phyloP scores from a whole-genome alignment of 1,284 basidiomycete genomes.

The Cutaneotrichosporon dermatis region DNA sequence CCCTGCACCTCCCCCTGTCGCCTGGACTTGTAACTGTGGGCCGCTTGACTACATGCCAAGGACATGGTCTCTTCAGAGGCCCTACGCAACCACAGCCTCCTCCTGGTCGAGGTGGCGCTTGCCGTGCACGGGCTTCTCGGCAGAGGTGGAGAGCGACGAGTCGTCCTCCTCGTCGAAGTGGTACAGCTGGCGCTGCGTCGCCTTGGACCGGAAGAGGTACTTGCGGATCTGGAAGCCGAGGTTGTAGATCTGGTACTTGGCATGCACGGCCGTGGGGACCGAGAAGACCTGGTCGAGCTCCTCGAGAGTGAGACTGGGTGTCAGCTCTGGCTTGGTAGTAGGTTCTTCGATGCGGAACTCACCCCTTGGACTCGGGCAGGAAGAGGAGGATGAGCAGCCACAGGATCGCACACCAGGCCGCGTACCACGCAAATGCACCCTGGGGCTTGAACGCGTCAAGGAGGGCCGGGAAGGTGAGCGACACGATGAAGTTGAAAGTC shows the following conservation, averaged over 20 bases:
- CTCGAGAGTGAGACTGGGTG: slow-evolving; percentile 59
- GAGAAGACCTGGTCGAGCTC: slow-evolving; percentile 54
- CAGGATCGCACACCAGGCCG: slow-evolving; percentile 25
- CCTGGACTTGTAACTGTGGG: no score
- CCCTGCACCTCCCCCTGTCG: no score
- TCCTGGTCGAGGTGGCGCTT: slow-evolving; percentile 1
- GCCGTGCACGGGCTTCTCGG: background rate
- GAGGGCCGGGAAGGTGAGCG: slow-evolving; percentile 66
- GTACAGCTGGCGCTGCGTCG: slow-evolving; percentile 6
- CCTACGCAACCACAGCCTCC: background rate
- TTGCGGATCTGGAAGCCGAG: slow-evolving; percentile 33
- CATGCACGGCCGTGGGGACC: slow-evolving; percentile 61
- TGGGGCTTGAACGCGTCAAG: slow-evolving; percentile 41
- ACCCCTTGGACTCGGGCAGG: slow-evolving; percentile 66
- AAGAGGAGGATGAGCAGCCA: slow-evolving; percentile 42
- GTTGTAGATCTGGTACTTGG: slow-evolving; percentile 53
- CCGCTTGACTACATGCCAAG: no score
- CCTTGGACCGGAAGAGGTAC: slow-evolving; percentile 13
- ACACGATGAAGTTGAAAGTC: slow-evolving; percentile 51
- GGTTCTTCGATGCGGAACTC: no score
- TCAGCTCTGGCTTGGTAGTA: background rate
- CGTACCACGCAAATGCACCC: slow-evolving; percentile 28
- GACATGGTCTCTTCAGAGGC: no score
- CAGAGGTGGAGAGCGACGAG: background rate
- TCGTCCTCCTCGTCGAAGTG: slow-evolving; percentile 6